Base-by-base conservation (phyloP, 805 yeast species). In the Pichia exigua region DNA sequence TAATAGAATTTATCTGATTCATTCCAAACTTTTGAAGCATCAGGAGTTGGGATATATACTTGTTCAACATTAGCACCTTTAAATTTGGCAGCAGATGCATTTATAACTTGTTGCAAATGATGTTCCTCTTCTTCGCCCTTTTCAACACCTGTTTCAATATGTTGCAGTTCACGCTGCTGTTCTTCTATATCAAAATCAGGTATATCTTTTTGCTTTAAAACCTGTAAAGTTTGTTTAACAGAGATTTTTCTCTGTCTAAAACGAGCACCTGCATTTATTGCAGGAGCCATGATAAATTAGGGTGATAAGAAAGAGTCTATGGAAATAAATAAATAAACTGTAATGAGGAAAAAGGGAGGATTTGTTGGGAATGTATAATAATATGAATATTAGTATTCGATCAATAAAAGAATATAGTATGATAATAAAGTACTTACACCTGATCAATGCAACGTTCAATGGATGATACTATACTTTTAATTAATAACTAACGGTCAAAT, bases 91-190 rank as follows among this genome's bases (percentile, higher is more conserved):
- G 82, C 84, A 2, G 89, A 81, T 15, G 92, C 92, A 67, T 83
- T 82, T 57, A 94, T 84, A 47, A 91, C 97, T 56, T 85, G 88
- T 66, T 92, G 96, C 56, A 94, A 75, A 78, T 94, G 99, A 42
- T 87, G 94, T 67, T 94, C 99, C 60, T 89, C 96, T 68, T 94
- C 99, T 68, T 94, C 99, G 59, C 87, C 89, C 66, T 94, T 94
- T 63, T 94, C 99, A 42, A 94, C 99, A 69, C 99, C 99, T 8
- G 98, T 92, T 62, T 94, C 99, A 44, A 94, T 79, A 55, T 89
- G 88, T 61, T 88, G 89, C 30, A 87, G 70, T 57, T 92, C 97
- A 43, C 98, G 80, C 65, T 86, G 95, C 60, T 83, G 86, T 53
- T 81, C 86, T 50, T 81, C 87, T 26, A 82, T 78, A 56, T 90